These are phyloP conservation scores for Mortierella polycephala DNA, from an alignment of 371 early-diverging fungal species.

Conservation along the genomic window DNA sequence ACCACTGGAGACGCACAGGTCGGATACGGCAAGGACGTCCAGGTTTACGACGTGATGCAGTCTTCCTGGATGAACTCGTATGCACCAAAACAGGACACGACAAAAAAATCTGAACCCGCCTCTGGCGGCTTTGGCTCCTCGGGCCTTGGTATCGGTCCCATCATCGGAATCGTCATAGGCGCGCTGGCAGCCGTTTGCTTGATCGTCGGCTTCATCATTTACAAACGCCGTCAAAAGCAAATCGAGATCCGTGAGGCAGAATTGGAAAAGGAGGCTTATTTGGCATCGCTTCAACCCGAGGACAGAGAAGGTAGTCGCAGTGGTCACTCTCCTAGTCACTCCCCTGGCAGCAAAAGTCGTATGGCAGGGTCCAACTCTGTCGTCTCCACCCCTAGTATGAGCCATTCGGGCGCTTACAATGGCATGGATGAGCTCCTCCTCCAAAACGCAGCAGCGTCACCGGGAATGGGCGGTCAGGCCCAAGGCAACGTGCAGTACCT, in stretches of 20 bases:
- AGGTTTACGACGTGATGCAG: slow-evolving; percentile 42
- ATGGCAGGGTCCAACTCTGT: not conserved
- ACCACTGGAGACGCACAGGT: not conserved
- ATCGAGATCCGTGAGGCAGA: slow-evolving; percentile 50
- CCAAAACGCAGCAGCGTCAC: slow-evolving; percentile 20
- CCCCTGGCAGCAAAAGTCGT: too few relatives aligned
- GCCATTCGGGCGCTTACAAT: slow-evolving; percentile 11
- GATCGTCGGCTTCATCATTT: slow-evolving; percentile 18
- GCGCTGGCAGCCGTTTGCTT: slow-evolving; percentile 9
- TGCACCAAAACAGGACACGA: slow-evolving; percentile 44
- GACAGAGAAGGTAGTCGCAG: slow-evolving; percentile 1
- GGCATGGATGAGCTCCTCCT: slow-evolving; percentile 35
- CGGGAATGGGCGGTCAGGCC: slow-evolving; percentile 29
- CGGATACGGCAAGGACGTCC: slow-evolving; percentile 24
- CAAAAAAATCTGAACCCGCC: slow-evolving; percentile 4
- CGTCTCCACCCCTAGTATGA: slow-evolving; percentile 31
- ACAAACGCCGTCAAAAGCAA: slow-evolving; percentile 42
- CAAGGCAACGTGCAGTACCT: slow-evolving; percentile 45
- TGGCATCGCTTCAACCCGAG: slow-evolving; percentile 47
- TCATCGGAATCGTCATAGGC: slow-evolving; percentile 40
- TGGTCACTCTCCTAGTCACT: slow-evolving; percentile 2
- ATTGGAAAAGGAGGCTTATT: slow-evolving; percentile 48
- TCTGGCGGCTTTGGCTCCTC: not conserved
- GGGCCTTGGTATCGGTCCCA: slow-evolving; percentile 19
- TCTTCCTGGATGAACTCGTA: slow-evolving; percentile 34